Conservation (phyloP, 345 rosid species). For the Limnanthes douglasii region DNA sequence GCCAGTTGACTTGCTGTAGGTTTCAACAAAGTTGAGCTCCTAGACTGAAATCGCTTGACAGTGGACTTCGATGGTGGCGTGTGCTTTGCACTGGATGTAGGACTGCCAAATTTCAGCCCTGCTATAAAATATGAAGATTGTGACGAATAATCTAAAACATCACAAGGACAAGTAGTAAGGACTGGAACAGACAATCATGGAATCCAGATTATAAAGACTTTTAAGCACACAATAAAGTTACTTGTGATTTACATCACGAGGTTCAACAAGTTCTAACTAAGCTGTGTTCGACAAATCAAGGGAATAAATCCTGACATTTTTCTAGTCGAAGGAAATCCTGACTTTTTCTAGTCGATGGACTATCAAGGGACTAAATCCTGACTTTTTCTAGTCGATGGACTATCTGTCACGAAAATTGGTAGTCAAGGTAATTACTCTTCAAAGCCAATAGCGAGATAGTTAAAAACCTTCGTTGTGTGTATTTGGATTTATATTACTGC, state of each 20-base stretch:
- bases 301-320: too few relatives aligned
- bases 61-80: slow-evolving; percentile 24
- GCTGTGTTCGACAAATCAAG: slow-evolving; percentile 4
- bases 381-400: too few relatives aligned
- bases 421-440: too few relatives aligned
- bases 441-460: not conserved
- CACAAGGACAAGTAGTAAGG: too few relatives aligned
- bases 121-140: slow-evolving; percentile 8
- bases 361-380: too few relatives aligned
- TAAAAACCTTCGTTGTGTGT: slow-evolving; percentile 7
- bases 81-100: slow-evolving; percentile 16
- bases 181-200: too few relatives aligned
- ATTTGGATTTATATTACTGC: slow-evolving; percentile 9
- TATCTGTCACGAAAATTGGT: too few relatives aligned
- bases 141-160: not conserved
- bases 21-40: slow-evolving; percentile 88
- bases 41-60: slow-evolving; percentile 23
- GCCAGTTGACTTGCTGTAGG: slow-evolving; percentile 87
- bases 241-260: not conserved
- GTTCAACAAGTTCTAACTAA: slow-evolving; percentile 2
- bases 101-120: slow-evolving; percentile 32
- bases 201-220: too few relatives aligned
- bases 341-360: too few relatives aligned
- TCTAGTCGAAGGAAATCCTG: too few relatives aligned
- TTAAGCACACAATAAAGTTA: not conserved